These are phyloP conservation scores for Alternaria viburni DNA, from an alignment of 2,329 filamentous ascomycete genomes.

Conservation along the genomic window DNA sequence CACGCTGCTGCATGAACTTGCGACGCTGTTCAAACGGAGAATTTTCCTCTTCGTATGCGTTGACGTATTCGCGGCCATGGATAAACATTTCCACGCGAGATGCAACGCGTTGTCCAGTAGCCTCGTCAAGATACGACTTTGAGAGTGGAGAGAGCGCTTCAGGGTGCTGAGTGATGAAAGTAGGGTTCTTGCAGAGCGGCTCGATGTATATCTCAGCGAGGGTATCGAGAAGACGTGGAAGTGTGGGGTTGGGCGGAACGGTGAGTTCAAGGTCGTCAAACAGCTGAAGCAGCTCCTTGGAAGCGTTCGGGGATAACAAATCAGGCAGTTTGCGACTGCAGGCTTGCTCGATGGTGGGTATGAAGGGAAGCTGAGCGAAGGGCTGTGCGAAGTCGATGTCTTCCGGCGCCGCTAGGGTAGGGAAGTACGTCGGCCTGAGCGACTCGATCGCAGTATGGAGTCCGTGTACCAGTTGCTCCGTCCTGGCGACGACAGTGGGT, in stretches of 20 bases:
- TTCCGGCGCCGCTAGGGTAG: constrained; percentile 49
- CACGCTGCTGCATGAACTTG: constrained; percentile 74
- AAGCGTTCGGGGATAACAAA: constrained; percentile 58
- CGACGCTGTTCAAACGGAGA: constrained; percentile 82
- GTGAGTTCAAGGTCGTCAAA: constrained; percentile 59
- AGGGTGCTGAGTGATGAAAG: constrained; percentile 90
- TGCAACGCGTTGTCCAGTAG: constrained; percentile 72
- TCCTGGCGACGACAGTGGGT: constrained; percentile 74
- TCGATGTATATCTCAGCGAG: constrained; percentile 81
- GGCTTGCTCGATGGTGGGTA: constrained; percentile 75
- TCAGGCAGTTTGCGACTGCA: constrained; percentile 70
- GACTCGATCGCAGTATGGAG: constrained; percentile 48
- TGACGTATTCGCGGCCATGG: constrained; percentile 80
- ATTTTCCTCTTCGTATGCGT: constrained; percentile 99
- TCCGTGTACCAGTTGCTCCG: constrained; percentile 70
- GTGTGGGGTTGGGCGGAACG: constrained; percentile 60
- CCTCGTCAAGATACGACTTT: constrained; percentile 79
- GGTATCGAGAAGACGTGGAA: constrained; percentile 79
- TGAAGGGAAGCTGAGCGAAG: constrained; percentile 76
- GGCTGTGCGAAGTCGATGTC: constrained; percentile 63
- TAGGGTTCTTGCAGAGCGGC: constrained; percentile 71
- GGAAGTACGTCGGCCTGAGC: constrained; percentile 51
- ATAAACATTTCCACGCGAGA: constrained; percentile 88
- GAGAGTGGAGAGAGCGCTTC: constrained; percentile 89
- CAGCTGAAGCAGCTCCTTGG: constrained; percentile 63